Percentiles rank a stretch among this genome's conserved stretches.
These are phyloP conservation scores for Penicillium taxi DNA, from an alignment of 495 filamentous ascomycete genomes.

Conservation along the genomic window DNA sequence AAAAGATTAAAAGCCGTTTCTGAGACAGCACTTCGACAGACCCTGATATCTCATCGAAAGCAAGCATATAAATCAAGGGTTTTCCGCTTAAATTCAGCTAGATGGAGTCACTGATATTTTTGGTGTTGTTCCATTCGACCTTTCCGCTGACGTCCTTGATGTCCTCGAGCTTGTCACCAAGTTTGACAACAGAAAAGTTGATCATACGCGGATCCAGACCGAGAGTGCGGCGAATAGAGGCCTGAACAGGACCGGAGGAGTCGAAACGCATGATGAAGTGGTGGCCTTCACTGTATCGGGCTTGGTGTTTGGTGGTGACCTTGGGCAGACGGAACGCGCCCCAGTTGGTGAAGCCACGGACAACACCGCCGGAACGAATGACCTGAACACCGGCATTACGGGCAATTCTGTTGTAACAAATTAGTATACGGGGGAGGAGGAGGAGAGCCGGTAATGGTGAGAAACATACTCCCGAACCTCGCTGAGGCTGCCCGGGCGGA, in stretches of 20 bases:
- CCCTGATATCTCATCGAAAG: constrained; percentile 7
- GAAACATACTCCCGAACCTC: constrained; percentile 90
- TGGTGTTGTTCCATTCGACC: constrained; percentile 49
- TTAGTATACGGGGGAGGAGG: constrained; percentile 10
- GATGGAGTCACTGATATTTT: constrained; percentile 25
- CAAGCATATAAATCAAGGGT: constrained; percentile 3
- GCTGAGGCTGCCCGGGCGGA: constrained; percentile 74
- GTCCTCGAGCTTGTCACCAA: constrained; percentile 71
- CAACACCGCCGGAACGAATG: constrained; percentile 77
- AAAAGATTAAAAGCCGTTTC: constrained; percentile 11
- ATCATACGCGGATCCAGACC: constrained; percentile 89
- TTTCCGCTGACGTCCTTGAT: constrained; percentile 53
- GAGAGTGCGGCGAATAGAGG: constrained; percentile 62
- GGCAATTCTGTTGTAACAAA: constrained; percentile 56
- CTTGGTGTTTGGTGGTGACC: constrained; percentile 65
- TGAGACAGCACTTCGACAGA: no score
- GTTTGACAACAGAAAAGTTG: constrained; percentile 73
- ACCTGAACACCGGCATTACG: constrained; percentile 75
- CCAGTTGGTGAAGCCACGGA: constrained; percentile 92
- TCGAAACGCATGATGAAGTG: constrained; percentile 99
- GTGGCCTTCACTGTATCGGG: constrained; percentile 71
- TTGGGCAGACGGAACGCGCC: constrained; percentile 78
- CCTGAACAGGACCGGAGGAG: constrained; percentile 58
- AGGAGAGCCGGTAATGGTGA: constrained; percentile 2
- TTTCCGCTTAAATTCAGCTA: constrained; percentile 2